These are phyloP conservation scores for Glycine latifolia DNA, from an alignment of 306 rosid genomes.

Conservation along the genomic window DNA sequence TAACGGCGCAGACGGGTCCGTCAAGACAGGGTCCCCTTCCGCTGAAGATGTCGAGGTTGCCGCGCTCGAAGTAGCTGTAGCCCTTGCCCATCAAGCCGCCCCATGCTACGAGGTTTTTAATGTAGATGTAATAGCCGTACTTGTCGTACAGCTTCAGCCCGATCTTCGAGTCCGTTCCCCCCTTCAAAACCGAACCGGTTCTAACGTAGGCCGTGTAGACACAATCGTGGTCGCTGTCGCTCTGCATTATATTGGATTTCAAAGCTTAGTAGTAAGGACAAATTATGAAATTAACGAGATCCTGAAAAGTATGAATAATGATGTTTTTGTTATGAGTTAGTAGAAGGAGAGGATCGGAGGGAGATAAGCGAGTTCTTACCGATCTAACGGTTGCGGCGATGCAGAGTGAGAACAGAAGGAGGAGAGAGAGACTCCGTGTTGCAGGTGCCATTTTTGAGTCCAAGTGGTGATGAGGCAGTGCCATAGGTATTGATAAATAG, in stretches of 20 bases:
- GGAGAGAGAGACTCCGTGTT: constrained; percentile 28
- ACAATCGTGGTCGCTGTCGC: constrained; percentile 52
- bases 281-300: too few species aligned
- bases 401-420: constrained; percentile 42
- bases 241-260: constrained; percentile 54
- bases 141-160: constrained; percentile 59
- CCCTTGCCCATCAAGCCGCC: constrained; percentile 78
- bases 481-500: neutral
- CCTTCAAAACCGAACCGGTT: constrained; percentile 79
- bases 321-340: too few species aligned
- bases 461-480: neutral
- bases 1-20: constrained; percentile 72
- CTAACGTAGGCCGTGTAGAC: constrained; percentile 70
- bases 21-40: constrained; percentile 73
- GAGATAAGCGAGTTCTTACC: constrained; percentile 34
- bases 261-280: neutral
- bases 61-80: constrained; percentile 84
- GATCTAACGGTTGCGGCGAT: constrained; percentile 50
- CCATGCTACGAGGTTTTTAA: constrained; percentile 65
- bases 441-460: constrained; percentile 47
- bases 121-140: constrained; percentile 63
- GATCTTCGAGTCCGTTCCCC: constrained; percentile 76
- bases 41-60: constrained; percentile 89
- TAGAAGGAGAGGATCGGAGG: too few species aligned
- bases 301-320: too few species aligned